Evolutionary conservation across 2,329 filamentous ascomycete genomes (phyloP), one percentile per base, ranked within the genome.

Genomic region (Fusarium sp.): DNA sequence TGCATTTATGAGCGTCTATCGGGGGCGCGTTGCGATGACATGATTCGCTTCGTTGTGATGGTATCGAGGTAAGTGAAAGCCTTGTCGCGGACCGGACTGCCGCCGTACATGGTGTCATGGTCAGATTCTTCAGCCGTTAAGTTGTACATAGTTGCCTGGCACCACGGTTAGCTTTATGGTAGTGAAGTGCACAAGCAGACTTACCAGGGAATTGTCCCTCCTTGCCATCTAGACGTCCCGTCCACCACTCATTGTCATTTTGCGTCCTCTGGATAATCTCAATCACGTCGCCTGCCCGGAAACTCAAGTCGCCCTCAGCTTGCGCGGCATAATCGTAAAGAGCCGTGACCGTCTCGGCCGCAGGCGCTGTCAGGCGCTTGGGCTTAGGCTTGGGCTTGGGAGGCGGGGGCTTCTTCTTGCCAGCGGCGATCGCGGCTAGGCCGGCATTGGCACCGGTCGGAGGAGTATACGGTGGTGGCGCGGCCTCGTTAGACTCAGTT

Each of bases 161-260:
- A 45, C 25, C 37, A 30, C 20, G 17, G 59, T 84, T 74, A 85
- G 80, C 50, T 54, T 38, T 17, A 5, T n/a, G 11, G 14, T 22
- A 12, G 56, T 37, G 38, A 38, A 50, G 27, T 57, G n/a, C 33
- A 9, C 20, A 12, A 15, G n/a, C 4, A 15, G 43, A 10, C 27
- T 81, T 87, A 98, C 97, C 97, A 85, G 97, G 97, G 82, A 99
- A 99, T 81, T 98, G 96, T 30, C 97, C 97, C 80, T 94, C 87
- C 84, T 92, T 93, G 58, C 93, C 95, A 68, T 93, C 88, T 63
- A 97, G 81, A 81, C 91, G 94, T 40, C 97, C 97, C 10, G 89
- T 92, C 97, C 97, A 99, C 97, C 97, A 99, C 83, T 99, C 97
- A 77, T 99, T 98, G 61, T 94, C 92, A 79, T 98, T 98, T 72